Percentiles rank a stretch among this genome's conserved stretches.
phyloP scores from a whole-genome alignment of 2,329 filamentous ascomycete genomes.

The Colletotrichum musicola region DNA sequence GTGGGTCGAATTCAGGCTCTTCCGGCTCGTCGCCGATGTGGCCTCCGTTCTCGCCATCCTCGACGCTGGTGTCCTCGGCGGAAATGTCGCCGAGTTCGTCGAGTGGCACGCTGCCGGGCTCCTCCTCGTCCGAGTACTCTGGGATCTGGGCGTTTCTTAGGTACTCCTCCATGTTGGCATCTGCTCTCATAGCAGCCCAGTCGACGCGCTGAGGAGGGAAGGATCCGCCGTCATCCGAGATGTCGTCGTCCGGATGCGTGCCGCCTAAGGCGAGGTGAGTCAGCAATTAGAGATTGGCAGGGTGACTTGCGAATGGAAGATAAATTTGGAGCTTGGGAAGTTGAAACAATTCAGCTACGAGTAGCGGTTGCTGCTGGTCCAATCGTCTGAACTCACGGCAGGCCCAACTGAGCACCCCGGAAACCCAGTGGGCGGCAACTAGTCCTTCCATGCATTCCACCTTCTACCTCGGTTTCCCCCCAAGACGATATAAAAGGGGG shows the following conservation, averaged over 20 bases:
- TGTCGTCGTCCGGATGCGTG: conserved; percentile 32
- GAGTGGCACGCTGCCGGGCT: conserved; percentile 20
- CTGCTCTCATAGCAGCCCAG: conserved; percentile 38
- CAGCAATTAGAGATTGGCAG: conserved; percentile 18
- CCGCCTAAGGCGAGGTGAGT: conserved; percentile 29
- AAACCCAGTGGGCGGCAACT: neutral
- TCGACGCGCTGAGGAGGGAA: conserved; percentile 36
- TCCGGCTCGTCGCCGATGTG: conserved; percentile 45
- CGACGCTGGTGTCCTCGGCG: conserved; percentile 47
- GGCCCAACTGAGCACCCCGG: neutral
- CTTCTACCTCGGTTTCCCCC: neutral
- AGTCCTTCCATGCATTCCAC: neutral
- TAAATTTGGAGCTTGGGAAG: conserved; percentile 6
- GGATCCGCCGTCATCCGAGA: conserved; percentile 34
- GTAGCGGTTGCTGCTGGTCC: conserved; percentile 12
- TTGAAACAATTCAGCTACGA: conserved; percentile 19
- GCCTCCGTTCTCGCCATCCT: conserved; percentile 45
- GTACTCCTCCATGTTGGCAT: conserved; percentile 36
- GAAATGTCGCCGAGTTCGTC: conserved; percentile 38
- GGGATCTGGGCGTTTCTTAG: conserved; percentile 31
- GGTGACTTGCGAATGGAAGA: neutral
- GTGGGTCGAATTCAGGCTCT: conserved; percentile 63
- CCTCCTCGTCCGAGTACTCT: conserved; percentile 37
- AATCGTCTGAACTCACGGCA: conserved; percentile 24
- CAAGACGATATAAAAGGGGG: neutral